Percentiles rank a stretch among this genome's conserved stretches.
These are phyloP conservation scores for Mycena crocata DNA, from an alignment of 768 basidiomycete genomes.

Conservation along the genomic window DNA sequence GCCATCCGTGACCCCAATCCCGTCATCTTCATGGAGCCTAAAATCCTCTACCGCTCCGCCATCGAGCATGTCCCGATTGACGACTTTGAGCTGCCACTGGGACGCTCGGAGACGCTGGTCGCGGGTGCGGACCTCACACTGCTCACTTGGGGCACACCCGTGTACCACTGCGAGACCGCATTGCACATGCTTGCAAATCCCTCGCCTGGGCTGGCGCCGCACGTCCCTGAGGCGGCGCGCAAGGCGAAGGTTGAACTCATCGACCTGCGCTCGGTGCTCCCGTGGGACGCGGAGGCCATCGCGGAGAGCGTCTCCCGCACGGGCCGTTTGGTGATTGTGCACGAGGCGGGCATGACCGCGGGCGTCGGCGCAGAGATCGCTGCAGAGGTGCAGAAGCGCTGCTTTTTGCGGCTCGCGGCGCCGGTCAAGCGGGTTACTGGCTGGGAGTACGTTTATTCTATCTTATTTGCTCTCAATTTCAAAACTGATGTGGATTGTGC, in stretches of 20 bases:
- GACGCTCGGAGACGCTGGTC: conserved; percentile 80
- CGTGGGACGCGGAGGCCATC: conserved; percentile 88
- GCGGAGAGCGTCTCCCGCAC: conserved; percentile 88
- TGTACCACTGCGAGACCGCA: conserved; percentile 91
- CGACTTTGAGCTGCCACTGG: conserved; percentile 88
- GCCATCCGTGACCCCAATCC: conserved; percentile 95
- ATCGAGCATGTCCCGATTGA: conserved; percentile 94
- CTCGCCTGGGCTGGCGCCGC: conserved; percentile 66
- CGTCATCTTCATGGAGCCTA: conserved; percentile 95
- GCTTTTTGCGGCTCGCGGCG: conserved; percentile 89
- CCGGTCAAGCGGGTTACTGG: conserved; percentile 89
- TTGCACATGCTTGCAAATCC: conserved; percentile 79
- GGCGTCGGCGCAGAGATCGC: conserved; percentile 93
- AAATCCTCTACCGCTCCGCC: conserved; percentile 94
- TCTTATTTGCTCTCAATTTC: background rate
- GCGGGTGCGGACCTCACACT: conserved; percentile 89
- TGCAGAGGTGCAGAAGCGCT: conserved; percentile 90
- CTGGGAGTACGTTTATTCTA: conserved; percentile 84
- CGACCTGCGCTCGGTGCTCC: conserved; percentile 89
- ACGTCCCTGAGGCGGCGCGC: conserved; percentile 75
- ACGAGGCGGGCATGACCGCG: conserved; percentile 89
- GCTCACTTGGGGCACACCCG: conserved; percentile 92
- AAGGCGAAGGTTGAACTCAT: conserved; percentile 87
- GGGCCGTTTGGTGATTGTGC: conserved; percentile 87
- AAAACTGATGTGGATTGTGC: conserved; percentile 16